Percentiles rank a stretch among this genome's conserved stretches.
phyloP scores from a whole-genome alignment of 306 rosid species.

The Arachis hypogaea region DNA sequence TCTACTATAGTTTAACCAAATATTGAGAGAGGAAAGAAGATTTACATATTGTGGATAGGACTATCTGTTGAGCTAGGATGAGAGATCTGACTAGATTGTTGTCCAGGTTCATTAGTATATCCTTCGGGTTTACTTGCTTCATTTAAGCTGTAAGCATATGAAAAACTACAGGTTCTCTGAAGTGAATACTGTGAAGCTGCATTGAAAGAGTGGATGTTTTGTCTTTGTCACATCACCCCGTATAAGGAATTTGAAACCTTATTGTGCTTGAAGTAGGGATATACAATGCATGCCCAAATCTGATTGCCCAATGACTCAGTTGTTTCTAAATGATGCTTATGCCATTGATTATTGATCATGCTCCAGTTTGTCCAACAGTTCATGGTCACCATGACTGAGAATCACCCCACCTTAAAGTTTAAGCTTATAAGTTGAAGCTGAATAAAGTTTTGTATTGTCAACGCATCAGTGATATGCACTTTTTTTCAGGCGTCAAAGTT shows the following conservation, averaged over 20 bases:
- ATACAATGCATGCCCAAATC: neutral
- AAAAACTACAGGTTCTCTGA: neutral
- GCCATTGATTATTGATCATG: conserved; percentile 9
- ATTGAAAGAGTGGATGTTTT: neutral
- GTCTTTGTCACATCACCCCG: neutral
- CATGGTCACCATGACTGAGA: neutral
- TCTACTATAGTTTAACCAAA: conserved; percentile 14
- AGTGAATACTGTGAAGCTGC: conserved; percentile 25
- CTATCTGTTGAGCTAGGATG: too few species aligned
- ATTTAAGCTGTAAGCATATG: neutral
- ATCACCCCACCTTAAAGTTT: too few species aligned
- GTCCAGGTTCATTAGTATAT: too few species aligned
- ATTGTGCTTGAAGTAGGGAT: neutral
- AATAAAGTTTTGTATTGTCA: too few species aligned
- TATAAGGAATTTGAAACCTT: neutral
- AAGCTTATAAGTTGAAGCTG: too few species aligned
- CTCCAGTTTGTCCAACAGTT: conserved; percentile 7
- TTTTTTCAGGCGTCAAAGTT: neutral
- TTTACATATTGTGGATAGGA: too few species aligned
- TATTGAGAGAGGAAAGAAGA: too few species aligned
- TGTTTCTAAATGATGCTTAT: neutral
- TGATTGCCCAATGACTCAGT: neutral
- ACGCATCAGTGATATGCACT: too few species aligned
- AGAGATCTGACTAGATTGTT: too few species aligned
- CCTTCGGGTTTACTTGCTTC: too few species aligned